Evolutionary conservation across 495 filamentous ascomycete species (phyloP), one percentile per base, ranked within the genome.

Genomic region (Penicillium turbatum): DNA sequence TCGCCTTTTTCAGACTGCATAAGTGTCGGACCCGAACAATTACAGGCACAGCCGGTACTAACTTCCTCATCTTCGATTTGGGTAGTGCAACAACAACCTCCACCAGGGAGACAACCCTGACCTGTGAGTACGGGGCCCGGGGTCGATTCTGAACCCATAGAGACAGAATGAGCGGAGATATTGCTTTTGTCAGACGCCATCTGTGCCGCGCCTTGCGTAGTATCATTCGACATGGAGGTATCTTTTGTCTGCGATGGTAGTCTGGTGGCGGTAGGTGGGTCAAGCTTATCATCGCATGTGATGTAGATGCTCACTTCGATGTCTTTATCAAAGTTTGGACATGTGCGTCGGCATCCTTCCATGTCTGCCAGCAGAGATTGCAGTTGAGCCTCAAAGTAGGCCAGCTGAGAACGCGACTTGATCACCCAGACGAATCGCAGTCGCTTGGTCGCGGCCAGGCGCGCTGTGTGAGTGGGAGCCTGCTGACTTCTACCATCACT

Each of bases 401-500:
- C 74, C n/a, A 87, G 67, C 54, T 92, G 86, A 9, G 82, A 78
- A 0, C 80, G 78, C 26, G 82, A 80, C 56, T 82, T 88, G 35
- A 92, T 81, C 17, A 89, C 80, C 74, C 91, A 84, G 2, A 92
- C 71, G 51, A 92, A 88, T 11, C 83, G 79, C 11, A 92, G 67
- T 30, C 80, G 75, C 51, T 83, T 82, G 11, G 83, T 86, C 47
- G 82, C 88, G 6, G 71, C 65, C 6, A 61, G 32, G 10, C 52
- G 52, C 15, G 34, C 6, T 5, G 24, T 29, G 5, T 16, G 39
- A 12, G 31, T 12, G 8, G 47, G 35, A 10, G 10, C 32, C 2
- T 32, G 38, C 9, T 41, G 17, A 1, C 12, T 51, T 6, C 47
- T n/a, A n/a, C 40, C 19, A 1, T 12, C 21, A 35, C 41, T 56